A percentile compares a stretch with the other conserved stretches of the same genome.
Conservation (phyloP, 2,329 filamentous ascomycete genomes). For the Venturia effusa region DNA sequence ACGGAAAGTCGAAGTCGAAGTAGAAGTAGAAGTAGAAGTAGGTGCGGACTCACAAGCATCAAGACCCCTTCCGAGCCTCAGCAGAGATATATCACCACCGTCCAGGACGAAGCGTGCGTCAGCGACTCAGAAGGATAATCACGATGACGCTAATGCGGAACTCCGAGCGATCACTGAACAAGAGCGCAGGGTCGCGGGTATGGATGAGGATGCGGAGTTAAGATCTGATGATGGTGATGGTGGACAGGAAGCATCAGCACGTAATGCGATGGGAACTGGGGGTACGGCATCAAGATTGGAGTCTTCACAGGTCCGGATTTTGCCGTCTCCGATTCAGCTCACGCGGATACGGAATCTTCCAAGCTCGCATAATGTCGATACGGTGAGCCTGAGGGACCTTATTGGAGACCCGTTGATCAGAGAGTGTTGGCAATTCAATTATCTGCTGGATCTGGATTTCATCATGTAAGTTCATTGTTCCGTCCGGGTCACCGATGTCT, state of each 20-base stretch:
- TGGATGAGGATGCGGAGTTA: neutral
- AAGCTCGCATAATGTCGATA: slow-evolving; percentile 49
- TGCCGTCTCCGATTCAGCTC: slow-evolving; percentile 40
- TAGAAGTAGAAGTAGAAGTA: neutral
- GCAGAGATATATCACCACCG: neutral
- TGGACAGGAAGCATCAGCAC: neutral
- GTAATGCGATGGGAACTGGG: neutral
- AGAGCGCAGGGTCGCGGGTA: neutral
- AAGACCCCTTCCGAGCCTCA: neutral
- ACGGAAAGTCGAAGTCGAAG: neutral
- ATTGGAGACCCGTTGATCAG: slow-evolving; percentile 64
- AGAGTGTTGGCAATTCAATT: slow-evolving; percentile 64
- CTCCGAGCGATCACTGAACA: neutral
- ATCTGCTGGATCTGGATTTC: slow-evolving; percentile 52
- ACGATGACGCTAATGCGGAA: neutral
- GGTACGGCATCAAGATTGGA: neutral
- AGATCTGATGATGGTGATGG: neutral
- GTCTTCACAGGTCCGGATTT: neutral
- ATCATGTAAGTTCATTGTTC: slow-evolving; percentile 35
- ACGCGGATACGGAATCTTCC: slow-evolving; percentile 58
- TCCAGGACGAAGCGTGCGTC: neutral
- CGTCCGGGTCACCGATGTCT: neutral
- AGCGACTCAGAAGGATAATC: neutral
- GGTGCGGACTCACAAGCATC: neutral
- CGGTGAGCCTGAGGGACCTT: slow-evolving; percentile 55